phyloP scores from a whole-genome alignment of 306 rosid species.

The Acacia acuminata region DNA sequence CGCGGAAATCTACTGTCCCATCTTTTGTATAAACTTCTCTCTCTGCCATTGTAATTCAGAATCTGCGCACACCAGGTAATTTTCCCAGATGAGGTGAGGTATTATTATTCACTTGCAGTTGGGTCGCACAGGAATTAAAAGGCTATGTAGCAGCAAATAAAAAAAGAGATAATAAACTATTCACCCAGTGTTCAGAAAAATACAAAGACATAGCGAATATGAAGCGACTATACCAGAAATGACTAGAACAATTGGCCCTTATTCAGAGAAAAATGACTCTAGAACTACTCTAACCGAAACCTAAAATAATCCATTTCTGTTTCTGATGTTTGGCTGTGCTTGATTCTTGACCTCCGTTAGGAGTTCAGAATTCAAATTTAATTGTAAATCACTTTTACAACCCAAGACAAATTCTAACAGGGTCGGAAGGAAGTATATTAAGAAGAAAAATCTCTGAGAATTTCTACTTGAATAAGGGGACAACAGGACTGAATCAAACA shows the following conservation, averaged over 20 bases:
- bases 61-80: neutral
- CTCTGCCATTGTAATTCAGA: conserved; percentile 28
- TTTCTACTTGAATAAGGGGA: neutral
- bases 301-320: neutral
- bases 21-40: conserved; percentile 61
- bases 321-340: neutral
- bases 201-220: neutral
- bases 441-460: neutral
- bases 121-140: neutral
- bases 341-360: neutral
- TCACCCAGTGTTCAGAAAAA: neutral
- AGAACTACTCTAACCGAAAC: neutral
- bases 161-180: neutral
- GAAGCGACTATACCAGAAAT: neutral
- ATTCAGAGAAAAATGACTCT: neutral
- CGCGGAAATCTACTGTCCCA: conserved; percentile 59
- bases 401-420: neutral
- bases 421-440: neutral
- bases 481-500: neutral
- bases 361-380: neutral
- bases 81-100: neutral
- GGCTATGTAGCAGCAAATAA: neutral
- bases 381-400: neutral
- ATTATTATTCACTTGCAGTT: conserved; percentile 29
- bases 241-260: neutral